A percentile compares a stretch with the other conserved stretches of the same genome.
These are phyloP conservation scores for Pelargonium australe DNA, from an alignment of 441 rosid species.

Conservation along the genomic window DNA sequence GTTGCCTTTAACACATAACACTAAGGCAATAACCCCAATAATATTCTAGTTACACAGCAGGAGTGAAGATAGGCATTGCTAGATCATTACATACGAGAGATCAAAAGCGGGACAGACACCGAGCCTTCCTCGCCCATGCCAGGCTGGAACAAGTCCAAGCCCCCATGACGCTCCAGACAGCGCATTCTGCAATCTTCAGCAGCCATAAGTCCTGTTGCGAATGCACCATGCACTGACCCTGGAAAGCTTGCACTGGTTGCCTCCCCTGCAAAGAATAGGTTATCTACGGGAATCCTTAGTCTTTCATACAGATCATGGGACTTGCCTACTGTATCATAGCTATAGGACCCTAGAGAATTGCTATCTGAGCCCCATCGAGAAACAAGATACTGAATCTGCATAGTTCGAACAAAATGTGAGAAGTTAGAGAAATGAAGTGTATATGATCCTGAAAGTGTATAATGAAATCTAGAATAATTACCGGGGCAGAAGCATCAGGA, in stretches of 20 bases:
- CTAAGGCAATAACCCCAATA: background rate
- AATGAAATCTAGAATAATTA: conserved; percentile 21
- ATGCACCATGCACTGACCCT: conserved; percentile 92
- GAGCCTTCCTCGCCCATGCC: conserved; percentile 67
- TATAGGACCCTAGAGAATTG: conserved; percentile 87
- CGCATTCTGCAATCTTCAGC: conserved; percentile 96
- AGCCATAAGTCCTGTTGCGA: conserved; percentile 74
- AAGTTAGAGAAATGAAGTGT: background rate
- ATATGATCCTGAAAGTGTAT: background rate
- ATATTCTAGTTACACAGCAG: background rate
- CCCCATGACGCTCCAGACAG: conserved; percentile 74
- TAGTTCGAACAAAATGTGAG: background rate
- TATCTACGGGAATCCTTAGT: conserved; percentile 82
- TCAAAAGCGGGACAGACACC: conserved; percentile 60
- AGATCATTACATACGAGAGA: conserved; percentile 58
- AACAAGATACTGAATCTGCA: conserved; percentile 76
- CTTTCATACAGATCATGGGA: conserved; percentile 83
- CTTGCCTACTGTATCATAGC: conserved; percentile 77
- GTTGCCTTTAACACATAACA: background rate
- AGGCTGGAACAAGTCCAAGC: conserved; percentile 68
- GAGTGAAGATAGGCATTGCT: background rate
- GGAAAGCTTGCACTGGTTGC: conserved; percentile 78
- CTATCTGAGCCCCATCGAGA: conserved; percentile 88
- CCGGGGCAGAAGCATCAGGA: conserved; percentile 79
- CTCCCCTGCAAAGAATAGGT: conserved; percentile 95